Conservation (phyloP, 257 asterid genomes). For the Fraxinus quadrangulata region DNA sequence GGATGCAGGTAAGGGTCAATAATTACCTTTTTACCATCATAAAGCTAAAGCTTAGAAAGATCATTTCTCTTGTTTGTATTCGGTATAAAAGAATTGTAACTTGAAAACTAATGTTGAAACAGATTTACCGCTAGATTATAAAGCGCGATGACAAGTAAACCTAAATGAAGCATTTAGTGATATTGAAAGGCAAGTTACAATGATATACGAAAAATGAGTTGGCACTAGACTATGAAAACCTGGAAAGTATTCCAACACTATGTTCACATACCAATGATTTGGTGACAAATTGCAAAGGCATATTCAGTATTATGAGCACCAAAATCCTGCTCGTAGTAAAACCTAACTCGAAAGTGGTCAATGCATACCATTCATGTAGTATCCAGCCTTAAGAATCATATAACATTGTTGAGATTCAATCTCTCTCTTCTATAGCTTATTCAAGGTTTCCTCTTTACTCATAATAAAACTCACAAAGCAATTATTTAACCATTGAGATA, state of each 20-base stretch:
- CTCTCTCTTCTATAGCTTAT: conserved; percentile 15
- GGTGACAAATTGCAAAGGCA: not conserved
- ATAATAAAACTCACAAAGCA: not conserved
- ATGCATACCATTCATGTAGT: conserved; percentile 15
- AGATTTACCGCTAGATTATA: not conserved
- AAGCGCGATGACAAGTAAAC: conserved; percentile 12
- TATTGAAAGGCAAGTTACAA: not conserved
- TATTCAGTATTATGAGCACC: conserved; percentile 13
- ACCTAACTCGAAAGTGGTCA: conserved; percentile 2
- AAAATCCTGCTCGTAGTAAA: not conserved
- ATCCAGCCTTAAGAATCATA: conserved; percentile 5
- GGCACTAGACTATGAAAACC: not conserved
- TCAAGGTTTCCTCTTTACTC: conserved; percentile 21
- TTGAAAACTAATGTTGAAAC: not conserved
- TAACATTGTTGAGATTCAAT: conserved; percentile 5
- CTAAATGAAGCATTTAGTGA: conserved; percentile 2
- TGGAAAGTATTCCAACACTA: not conserved
- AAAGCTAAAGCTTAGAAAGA: conserved; percentile 1
- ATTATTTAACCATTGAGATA: not conserved
- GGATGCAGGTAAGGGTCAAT: not conserved
- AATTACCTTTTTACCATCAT: not conserved
- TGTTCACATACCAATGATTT: not conserved
- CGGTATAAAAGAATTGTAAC: not conserved
- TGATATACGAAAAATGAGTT: not conserved
- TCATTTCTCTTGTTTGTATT: not conserved